Conservation (phyloP, 345 rosid genomes). For the Microthlaspi erraticum region DNA sequence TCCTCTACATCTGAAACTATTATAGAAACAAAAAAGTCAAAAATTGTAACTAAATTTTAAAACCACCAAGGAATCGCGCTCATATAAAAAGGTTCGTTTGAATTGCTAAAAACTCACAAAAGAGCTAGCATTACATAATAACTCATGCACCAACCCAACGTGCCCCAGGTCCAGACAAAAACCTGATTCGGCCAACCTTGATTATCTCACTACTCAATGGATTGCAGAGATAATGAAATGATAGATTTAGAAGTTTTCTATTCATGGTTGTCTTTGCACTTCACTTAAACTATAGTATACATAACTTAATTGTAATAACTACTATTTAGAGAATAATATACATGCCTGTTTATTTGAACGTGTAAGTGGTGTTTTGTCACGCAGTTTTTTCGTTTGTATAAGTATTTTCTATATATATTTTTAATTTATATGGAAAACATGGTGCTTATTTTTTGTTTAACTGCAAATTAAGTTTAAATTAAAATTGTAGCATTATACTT, state of each 20-base stretch:
- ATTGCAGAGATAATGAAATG: not conserved
- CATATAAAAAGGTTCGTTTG: not conserved
- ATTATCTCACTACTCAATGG: not conserved
- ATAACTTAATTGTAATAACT: not conserved
- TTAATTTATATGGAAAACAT: not conserved
- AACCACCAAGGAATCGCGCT: slow-evolving; percentile 4
- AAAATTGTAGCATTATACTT: too few relatives aligned
- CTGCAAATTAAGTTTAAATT: not conserved
- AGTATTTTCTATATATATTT: too few relatives aligned
- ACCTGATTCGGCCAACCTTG: not conserved
- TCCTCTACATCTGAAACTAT: slow-evolving; percentile 4
- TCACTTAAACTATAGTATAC: too few relatives aligned
- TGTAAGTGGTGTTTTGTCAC: not conserved
- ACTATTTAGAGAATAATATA: too few relatives aligned
- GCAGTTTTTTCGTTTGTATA: not conserved
- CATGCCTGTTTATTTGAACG: not conserved
- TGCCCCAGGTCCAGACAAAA: not conserved
- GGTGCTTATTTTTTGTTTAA: not conserved
- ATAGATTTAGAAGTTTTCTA: not conserved
- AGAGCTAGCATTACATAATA: not conserved
- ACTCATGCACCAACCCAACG: not conserved
- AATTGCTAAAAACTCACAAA: not conserved
- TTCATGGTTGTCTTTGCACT: too few relatives aligned
- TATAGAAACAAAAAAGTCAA: slow-evolving; percentile 10
- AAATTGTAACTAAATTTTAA: not conserved